Evolutionary conservation across 1,139 yeast genomes (phyloP).

Genomic region (Torulaspora pretoriensis): DNA sequence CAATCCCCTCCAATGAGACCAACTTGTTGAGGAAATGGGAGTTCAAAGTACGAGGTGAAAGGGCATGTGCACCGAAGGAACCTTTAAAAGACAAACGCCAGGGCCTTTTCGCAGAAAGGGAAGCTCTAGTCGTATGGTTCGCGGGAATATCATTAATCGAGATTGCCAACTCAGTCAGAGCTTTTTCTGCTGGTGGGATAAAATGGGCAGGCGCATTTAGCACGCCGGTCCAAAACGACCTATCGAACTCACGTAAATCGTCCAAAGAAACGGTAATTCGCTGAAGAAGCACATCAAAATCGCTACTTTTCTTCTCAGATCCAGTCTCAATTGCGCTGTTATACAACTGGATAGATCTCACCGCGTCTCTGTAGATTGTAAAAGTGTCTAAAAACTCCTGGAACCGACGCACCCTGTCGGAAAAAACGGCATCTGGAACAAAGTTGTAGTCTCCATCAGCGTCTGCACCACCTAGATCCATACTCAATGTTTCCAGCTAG

Average conservation of each 20-base stretch:
- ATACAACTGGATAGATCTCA: conserved; percentile 45
- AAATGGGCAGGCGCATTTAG: conserved; percentile 76
- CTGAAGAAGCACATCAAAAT: conserved; percentile 47
- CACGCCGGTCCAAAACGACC: conserved; percentile 73
- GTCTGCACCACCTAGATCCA: conserved; percentile 12
- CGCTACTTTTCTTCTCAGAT: conserved; percentile 8
- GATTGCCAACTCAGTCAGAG: conserved; percentile 74
- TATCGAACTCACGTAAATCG: conserved; percentile 81
- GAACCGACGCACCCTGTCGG: conserved; percentile 83
- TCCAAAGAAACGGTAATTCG: conserved; percentile 77
- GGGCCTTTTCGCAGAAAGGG: conserved; percentile 17
- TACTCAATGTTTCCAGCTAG: background rate
- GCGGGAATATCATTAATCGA: conserved; percentile 51
- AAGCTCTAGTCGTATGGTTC: conserved; percentile 9
- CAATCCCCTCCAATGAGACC: conserved; percentile 92
- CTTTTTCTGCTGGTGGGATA: conserved; percentile 86
- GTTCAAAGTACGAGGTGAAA: conserved; percentile 83
- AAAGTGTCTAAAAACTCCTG: conserved; percentile 76
- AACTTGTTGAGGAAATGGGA: conserved; percentile 73
- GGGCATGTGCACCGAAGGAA: conserved; percentile 82
- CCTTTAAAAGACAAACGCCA: conserved; percentile 72
- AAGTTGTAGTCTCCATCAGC: conserved; percentile 12
- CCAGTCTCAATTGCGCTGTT: conserved; percentile 26
- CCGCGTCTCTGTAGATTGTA: conserved; percentile 63
- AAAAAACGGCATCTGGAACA: conserved; percentile 46